phyloP scores from a whole-genome alignment of 495 filamentous ascomycete species.

The Penicillium cosmopolitanum region DNA sequence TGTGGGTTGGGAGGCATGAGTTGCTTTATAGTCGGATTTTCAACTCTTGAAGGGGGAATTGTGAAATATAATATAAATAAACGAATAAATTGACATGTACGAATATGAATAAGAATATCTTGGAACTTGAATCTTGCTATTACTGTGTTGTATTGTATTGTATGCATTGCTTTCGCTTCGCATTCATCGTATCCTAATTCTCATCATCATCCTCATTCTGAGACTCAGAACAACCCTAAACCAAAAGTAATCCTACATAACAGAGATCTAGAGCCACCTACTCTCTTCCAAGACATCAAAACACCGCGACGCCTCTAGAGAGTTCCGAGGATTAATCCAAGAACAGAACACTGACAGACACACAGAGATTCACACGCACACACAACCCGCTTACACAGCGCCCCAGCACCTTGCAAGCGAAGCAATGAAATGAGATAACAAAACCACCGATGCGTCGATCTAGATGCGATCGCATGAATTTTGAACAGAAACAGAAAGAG shows the following conservation, averaged over 20 bases:
- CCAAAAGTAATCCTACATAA: slow-evolving; percentile 42
- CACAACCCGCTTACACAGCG: slow-evolving; percentile 15
- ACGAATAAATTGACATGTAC: too few species aligned
- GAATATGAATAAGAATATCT: too few species aligned
- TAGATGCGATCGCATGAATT: slow-evolving; percentile 22
- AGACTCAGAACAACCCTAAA: background rate
- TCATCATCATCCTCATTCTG: background rate
- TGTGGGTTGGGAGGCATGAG: slow-evolving; percentile 96
- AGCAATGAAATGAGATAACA: slow-evolving; percentile 7
- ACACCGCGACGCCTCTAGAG: too few species aligned
- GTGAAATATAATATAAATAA: background rate
- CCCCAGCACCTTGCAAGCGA: slow-evolving; percentile 15
- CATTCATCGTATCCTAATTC: slow-evolving; percentile 15
- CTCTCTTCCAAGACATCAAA: slow-evolving; percentile 3
- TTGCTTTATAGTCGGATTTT: slow-evolving; percentile 95
- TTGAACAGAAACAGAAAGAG: slow-evolving; percentile 15
- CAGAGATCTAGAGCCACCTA: slow-evolving; percentile 26
- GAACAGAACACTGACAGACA: too few species aligned
- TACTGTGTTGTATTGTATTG: background rate
- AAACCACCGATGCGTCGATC: slow-evolving; percentile 25
- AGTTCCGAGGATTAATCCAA: too few species aligned
- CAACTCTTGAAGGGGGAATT: slow-evolving; percentile 58
- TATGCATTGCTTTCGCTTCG: slow-evolving; percentile 3
- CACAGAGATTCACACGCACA: slow-evolving; percentile 10
- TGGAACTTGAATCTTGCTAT: too few species aligned